Percentiles rank a stretch among this genome's conserved stretches.
Evolutionary conservation across 495 filamentous ascomycete genomes (phyloP).

Genomic region (Xylaria scruposa): DNA sequence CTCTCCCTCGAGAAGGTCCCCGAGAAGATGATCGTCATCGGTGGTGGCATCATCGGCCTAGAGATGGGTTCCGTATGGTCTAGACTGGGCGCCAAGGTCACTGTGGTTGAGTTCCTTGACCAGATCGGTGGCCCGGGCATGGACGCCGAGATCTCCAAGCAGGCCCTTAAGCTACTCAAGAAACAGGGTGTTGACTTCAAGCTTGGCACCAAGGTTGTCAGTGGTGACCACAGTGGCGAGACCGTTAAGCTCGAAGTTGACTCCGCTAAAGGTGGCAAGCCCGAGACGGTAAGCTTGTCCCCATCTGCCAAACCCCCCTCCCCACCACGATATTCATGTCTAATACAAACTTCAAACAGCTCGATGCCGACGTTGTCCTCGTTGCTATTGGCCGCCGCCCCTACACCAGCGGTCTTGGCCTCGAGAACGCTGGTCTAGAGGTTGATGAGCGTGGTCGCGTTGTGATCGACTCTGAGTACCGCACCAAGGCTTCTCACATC

Average conservation of each 20-base stretch:
- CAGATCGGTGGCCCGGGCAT: constrained; percentile 98
- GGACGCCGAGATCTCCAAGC: constrained; percentile 93
- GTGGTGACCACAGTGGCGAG: constrained; percentile 80
- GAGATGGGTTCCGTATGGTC: constrained; percentile 99
- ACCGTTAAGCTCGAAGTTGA: constrained; percentile 82
- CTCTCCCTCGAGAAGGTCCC: constrained; percentile 88
- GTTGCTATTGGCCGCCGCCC: constrained; percentile 96
- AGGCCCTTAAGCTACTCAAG: constrained; percentile 86
- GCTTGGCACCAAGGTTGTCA: constrained; percentile 91
- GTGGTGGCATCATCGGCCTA: constrained; percentile 97
- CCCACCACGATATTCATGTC: neutral
- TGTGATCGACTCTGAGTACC: constrained; percentile 97
- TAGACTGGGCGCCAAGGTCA: constrained; percentile 89
- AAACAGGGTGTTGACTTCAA: constrained; percentile 99
- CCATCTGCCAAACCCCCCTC: constrained; percentile 13
- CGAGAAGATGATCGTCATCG: constrained; percentile 97
- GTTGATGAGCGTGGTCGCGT: constrained; percentile 91
- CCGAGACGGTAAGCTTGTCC: constrained; percentile 71
- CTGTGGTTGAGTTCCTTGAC: constrained; percentile 93
- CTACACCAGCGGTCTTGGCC: constrained; percentile 87
- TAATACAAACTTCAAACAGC: constrained; percentile 52
- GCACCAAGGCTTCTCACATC: constrained; percentile 95
- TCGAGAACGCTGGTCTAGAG: constrained; percentile 95
- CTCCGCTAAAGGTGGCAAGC: constrained; percentile 94
- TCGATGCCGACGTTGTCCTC: constrained; percentile 95